Evolutionary conservation across 768 basidiomycete species (phyloP), one percentile per base, ranked within the genome.

Genomic region (Filobasidium floriforme): DNA sequence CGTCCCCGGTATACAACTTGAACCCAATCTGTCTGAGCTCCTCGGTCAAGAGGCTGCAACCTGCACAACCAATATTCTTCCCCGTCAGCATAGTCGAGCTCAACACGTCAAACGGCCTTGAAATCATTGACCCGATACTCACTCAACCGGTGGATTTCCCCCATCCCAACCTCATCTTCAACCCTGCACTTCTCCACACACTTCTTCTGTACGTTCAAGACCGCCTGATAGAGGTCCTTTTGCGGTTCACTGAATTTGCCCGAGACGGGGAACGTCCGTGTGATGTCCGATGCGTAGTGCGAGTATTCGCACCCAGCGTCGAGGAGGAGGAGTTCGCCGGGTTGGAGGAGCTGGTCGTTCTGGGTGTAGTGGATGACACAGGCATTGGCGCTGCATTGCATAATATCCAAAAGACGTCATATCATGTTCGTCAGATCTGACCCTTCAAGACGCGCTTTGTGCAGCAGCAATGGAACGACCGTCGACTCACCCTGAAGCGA

Each of bases 241-340:
- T 99, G 96, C 0, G 92, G 82, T 0, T 81, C 71, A 1, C 87
- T 86, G 78, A 97, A 98, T 28, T 75, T 81, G 1, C 93, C 93
- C 0, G 87, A 87, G 19, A 85, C 87, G 1, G 96, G 96, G 75
- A 86, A 99, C 11, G 92, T 92, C 55, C 81, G 75, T 0, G 80
- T 94, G 71, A 97, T 93, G 75, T 98, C 94, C 55, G 90, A 91
- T 7, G 92, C 90, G 73, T 97, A 97, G 43, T 90, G 90, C 68
- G 89, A 90, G 70, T 67, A 89, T 82, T 94, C 92, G 73, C 92
- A 92, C 52, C 90, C 92, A 1, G 92, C 92, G 69, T 97, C 92
- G 62, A 97, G 85, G 14, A 96, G 82, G 18, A 96, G 81, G 60
- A 79, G 69, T 76, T 98, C 92, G 22, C 82, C 85, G 0, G 85